Percentiles rank a stretch among this genome's conserved stretches.
Evolutionary conservation across 352 stramenopile genomes (phyloP).

Genomic region (Globisporangium lucens): DNA sequence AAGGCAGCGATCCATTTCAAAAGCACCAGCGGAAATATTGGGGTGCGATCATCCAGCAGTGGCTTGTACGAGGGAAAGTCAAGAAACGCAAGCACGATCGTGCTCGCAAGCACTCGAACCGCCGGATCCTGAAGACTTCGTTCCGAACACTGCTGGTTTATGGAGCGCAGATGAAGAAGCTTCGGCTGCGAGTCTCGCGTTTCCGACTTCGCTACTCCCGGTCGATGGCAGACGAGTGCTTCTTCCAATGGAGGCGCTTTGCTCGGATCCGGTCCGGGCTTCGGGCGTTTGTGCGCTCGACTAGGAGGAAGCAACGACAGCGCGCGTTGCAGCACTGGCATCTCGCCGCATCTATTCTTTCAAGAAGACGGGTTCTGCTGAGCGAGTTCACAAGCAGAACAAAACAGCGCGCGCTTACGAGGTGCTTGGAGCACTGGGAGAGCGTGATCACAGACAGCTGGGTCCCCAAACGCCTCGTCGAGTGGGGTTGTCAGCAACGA

Average conservation of each 20-base stretch:
- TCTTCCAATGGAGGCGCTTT: conserved; percentile 22
- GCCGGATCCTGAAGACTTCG: background rate
- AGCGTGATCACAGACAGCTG: conserved; percentile 48
- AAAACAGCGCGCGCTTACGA: conserved; percentile 8
- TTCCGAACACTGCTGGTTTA: conserved; percentile 11
- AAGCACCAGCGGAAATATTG: conserved; percentile 22
- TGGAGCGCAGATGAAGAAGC: background rate
- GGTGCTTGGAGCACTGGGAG: conserved; percentile 44
- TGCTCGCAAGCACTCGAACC: background rate
- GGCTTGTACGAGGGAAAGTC: conserved; percentile 7
- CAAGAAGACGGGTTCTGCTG: conserved; percentile 10
- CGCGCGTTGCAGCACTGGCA: conserved; percentile 5
- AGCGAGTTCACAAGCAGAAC: conserved; percentile 12
- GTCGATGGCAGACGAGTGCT: conserved; percentile 25
- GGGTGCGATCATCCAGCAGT: conserved; percentile 18
- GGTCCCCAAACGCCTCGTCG: conserved; percentile 29
- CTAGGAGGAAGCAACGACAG: background rate
- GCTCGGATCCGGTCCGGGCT: conserved; percentile 12
- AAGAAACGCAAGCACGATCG: background rate
- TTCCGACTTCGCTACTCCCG: conserved; percentile 29
- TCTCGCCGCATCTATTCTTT: background rate
- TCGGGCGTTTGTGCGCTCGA: conserved; percentile 6
- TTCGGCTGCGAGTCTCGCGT: conserved; percentile 13
- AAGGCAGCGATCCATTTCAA: conserved; percentile 20
- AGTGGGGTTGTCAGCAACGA: conserved; percentile 19